Base-by-base conservation (phyloP, 2,329 filamentous ascomycete species). In the Penicillium hordei region DNA sequence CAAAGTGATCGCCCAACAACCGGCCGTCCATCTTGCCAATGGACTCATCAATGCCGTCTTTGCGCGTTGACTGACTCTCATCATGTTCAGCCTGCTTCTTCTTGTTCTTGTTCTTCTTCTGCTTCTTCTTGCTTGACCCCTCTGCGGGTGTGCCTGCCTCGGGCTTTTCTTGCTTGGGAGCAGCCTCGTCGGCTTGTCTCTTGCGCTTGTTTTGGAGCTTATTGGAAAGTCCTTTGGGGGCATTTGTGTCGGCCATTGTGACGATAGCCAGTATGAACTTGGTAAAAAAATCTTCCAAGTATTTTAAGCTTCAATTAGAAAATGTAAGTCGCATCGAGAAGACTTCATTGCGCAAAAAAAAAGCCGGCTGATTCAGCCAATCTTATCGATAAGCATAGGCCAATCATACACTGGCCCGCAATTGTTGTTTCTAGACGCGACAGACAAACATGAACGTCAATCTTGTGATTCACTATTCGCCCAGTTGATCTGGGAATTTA, bases 1-100 rank as follows among this genome's bases (percentile, higher is more conserved):
- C 89, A 60, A 97, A 81, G 72, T 96, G 87, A 72, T 97, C 93
- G 1, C 93, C 90, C 46, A 97, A 79, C 42, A 97, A 81, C 64
- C 88, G 85, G 59, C 86, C 88, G 73, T 96, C 91, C 88, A 97
- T 93, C 60, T 86, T 85, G 44, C 86, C 85, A 71, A 97, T 90
- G 4, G 89, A 85, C 63, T 85, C 86, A 76, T 97, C 96, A 64
- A 97, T 79, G 7, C 89, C 88, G 34, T 88, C 84, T 67, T 91
- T 86, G 43, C 86, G 62, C 48, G 70, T 72, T 43, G 63, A 65
- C 21, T 68, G 61, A 46, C 70, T 70, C 40, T 62, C 63, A 48
- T 68, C 65, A 12, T 72, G 63, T 36, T 72, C 63, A 2, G 60
- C 53, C 25, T 68, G 64, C 50, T 64, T 58, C 59, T 68, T 63